Percentiles rank a stretch among this genome's conserved stretches.
These are phyloP conservation scores for Xanthoparmelia taractica DNA, from an alignment of 495 filamentous ascomycete species.

Conservation along the genomic window DNA sequence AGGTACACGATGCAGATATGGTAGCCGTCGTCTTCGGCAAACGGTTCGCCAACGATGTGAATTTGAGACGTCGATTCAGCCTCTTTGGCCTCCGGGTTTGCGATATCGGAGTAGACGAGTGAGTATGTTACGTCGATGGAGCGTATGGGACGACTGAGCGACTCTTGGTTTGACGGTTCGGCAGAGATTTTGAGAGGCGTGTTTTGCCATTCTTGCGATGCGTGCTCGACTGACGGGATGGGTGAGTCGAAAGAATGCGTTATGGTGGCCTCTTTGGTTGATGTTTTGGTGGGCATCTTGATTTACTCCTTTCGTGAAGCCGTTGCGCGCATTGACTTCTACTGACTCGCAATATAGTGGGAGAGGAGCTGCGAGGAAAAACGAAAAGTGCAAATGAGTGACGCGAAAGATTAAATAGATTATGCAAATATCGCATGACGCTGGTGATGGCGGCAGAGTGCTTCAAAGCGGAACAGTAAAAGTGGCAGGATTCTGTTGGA, in stretches of 20 bases:
- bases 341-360: neutral
- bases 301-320: neutral
- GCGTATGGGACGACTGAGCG: neutral
- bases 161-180: neutral
- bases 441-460: conserved; percentile 2
- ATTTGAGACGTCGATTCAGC: neutral
- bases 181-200: neutral
- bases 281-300: neutral
- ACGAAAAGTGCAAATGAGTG: neutral
- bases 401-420: neutral
- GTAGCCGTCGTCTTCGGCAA: neutral
- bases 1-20: conserved; percentile 1
- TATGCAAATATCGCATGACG: neutral
- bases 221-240: neutral
- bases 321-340: neutral
- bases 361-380: neutral
- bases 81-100: neutral
- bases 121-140: conserved; percentile 2
- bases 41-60: conserved; percentile 2
- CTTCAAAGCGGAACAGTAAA: neutral
- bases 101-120: neutral
- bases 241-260: neutral
- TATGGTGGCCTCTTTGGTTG: neutral
- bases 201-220: neutral
- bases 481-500: neutral